Evolutionary conservation across 192 early-diverging fungal species (phyloP).

Genomic region (Rhizoclosmatium sp.): DNA sequence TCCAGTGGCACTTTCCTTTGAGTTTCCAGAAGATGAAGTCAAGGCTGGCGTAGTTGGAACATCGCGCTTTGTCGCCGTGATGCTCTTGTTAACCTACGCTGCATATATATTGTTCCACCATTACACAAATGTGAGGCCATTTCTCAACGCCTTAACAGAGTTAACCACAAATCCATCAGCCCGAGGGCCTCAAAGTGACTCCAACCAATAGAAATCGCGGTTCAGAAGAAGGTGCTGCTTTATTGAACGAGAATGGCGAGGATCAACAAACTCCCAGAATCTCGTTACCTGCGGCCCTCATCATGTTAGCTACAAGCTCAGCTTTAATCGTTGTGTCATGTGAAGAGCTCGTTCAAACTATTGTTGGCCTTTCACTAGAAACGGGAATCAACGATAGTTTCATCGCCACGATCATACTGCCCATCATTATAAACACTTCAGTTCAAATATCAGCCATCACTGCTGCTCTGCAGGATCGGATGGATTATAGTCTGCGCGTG

Average conservation of each 20-base stretch:
- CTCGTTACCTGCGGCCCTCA: slow-evolving; percentile 58
- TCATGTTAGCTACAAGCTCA: slow-evolving; percentile 71
- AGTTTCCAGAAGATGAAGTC: not conserved
- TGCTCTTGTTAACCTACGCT: slow-evolving; percentile 74
- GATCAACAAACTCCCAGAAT: slow-evolving; percentile 72
- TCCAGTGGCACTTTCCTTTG: slow-evolving; percentile 17
- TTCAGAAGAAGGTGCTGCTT: slow-evolving; percentile 17
- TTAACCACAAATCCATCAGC: not conserved
- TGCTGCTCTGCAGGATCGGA: slow-evolving; percentile 85
- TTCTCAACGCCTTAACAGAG: not conserved
- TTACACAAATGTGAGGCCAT: slow-evolving; percentile 69
- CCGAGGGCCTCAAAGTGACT: slow-evolving; percentile 21
- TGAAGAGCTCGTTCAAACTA: slow-evolving; percentile 83
- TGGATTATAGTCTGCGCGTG: slow-evolving; percentile 88
- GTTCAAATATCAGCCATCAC: slow-evolving; percentile 87
- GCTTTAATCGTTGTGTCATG: slow-evolving; percentile 76
- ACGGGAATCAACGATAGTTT: slow-evolving; percentile 81
- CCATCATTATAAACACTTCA: slow-evolving; percentile 62
- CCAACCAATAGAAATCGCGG: not conserved
- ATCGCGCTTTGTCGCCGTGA: slow-evolving; percentile 71
- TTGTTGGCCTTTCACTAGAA: slow-evolving; percentile 74
- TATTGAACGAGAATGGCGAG: slow-evolving; percentile 53
- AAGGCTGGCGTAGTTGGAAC: slow-evolving; percentile 51
- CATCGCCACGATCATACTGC: slow-evolving; percentile 89
- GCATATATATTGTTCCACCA: slow-evolving; percentile 84